Evolutionary conservation across 1,284 basidiomycete species (phyloP).

Genomic region (Exobasidium cylindrosporum): DNA sequence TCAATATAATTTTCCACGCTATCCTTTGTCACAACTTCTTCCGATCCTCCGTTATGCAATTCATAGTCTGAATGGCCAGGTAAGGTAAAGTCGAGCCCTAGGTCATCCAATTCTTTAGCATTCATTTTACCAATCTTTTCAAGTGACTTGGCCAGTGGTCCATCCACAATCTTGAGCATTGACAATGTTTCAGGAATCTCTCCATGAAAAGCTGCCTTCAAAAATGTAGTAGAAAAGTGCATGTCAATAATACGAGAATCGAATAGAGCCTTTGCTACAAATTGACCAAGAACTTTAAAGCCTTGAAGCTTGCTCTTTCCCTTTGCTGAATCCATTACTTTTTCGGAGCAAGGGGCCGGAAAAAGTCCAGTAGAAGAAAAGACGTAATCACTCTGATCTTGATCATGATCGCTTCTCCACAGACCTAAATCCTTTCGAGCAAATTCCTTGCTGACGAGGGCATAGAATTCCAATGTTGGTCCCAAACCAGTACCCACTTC

Average conservation of each 20-base stretch:
- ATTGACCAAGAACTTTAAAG: conserved; percentile 87
- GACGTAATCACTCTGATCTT: conserved; percentile 48
- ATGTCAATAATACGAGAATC: conserved; percentile 97
- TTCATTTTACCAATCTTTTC: conserved; percentile 69
- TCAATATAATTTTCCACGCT: conserved; percentile 86
- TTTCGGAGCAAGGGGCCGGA: conserved; percentile 73
- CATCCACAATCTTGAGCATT: conserved; percentile 72
- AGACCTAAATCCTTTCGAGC: conserved; percentile 79
- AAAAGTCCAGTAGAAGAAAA: conserved; percentile 75
- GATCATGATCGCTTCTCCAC: conserved; percentile 75
- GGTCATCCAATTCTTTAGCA: conserved; percentile 68
- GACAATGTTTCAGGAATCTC: conserved; percentile 77
- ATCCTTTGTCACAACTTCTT: conserved; percentile 73
- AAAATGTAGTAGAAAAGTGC: conserved; percentile 85
- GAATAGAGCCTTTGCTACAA: conserved; percentile 94
- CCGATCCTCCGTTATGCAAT: conserved; percentile 75
- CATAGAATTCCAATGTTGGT: conserved; percentile 97
- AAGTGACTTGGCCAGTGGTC: conserved; percentile 78
- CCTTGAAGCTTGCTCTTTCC: conserved; percentile 55
- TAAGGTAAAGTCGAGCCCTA: conserved; percentile 90
- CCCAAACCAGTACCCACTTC: conserved; percentile 97
- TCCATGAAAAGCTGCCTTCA: conserved; percentile 80
- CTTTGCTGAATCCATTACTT: conserved; percentile 57
- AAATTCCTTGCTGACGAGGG: conserved; percentile 87
- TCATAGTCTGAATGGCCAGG: conserved; percentile 87